Evolutionary conservation across 495 filamentous ascomycete species (phyloP), one percentile per base, ranked within the genome.

Genomic region (Hypoxylon fuscum): DNA sequence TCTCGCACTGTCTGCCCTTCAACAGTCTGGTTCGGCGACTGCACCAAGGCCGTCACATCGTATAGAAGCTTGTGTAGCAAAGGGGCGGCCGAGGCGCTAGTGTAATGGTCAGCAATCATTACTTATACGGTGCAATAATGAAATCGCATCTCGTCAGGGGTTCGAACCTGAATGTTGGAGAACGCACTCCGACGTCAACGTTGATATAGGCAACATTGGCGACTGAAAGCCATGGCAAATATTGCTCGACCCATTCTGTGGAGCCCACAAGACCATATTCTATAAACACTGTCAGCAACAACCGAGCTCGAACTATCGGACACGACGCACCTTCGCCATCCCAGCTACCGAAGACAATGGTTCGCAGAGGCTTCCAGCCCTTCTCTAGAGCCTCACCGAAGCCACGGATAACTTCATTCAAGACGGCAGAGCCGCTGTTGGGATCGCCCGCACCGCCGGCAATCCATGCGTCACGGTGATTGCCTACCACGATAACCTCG

Each of bases 181-280:
- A 92, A n/a, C 79, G 77, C 8, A 91, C 88, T 23, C 87, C 93
- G 12, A 88, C 85, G 64, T 96, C 96, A 42, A 97, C 86, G 71
- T 98, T 98, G 32, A 98, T 72, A 64, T 98, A 98, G 14, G 93
- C 92, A 32, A 96, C 85, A 18, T 88, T 91, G 9, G 90, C 79
- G 18, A 81, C 80, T 8, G 81, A 85, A 8, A 98, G 81, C 92
- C 93, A 97, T 1, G 90, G 90, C 0, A 96, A 74, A 55, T 91
- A 91, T 64, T 98, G 95, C 73, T 98, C 95, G 6, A 98, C 95
- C 78, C 93, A 92, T 74, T 98, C 96, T 1, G 96, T 98, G 8
- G 90, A 93, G 10, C 95, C 95, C 47, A 97, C 85, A 11, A 96
- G 76, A 59, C 96, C 96, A 69, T 97, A 98, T 72, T 96, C 93